Evolutionary conservation across 2,329 filamentous ascomycete genomes (phyloP), one percentile per base, ranked within the genome.

Genomic region (Fonsecaea monophora): DNA sequence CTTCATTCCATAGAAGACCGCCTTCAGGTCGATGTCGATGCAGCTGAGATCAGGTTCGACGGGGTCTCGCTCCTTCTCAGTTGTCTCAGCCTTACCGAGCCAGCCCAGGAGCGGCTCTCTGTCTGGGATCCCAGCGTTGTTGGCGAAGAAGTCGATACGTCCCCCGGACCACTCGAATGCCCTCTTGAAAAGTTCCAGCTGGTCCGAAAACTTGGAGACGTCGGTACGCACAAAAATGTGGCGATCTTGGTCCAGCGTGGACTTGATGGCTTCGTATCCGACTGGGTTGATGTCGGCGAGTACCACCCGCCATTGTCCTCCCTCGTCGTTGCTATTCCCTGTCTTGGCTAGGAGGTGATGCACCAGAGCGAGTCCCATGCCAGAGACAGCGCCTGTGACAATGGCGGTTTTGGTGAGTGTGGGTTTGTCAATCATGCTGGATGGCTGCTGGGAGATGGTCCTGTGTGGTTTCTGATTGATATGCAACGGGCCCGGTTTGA

Each of bases 351-450:
- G 77, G 15, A 88, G 81, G 1, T 84, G 77, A 9, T 82, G 75
- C 4, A 82, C 79, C 0, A 86, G 87, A 62, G 84, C 84, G n/a
- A 87, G 80, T 32, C 86, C 86, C 57, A 89, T 89, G 10, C 87
- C 87, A 1, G 85, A 86, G 0, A 83, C 85, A 61, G 84, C 84
- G 56, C 86, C 85, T 82, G 64, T 72, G 4, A 74, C 76, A 34
- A 76, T 9, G 18, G 64, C 64, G 25, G 58, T 62, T 40, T 58
- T 50, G 0, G 25, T 40, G n/a, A 21, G 18, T 13, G 21, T 21
- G 40, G 56, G 56, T 21, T 59, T 48, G 40, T 32, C 56, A 48
- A 42, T 35, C 40, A 59, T 59, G 8, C 7, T 59, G 40, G 30
- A 25, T 40, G 6, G 12, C 15, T 42, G 34, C 30, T 30, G 21